A percentile compares a stretch with the other conserved stretches of the same genome.
Conservation (phyloP, 2,329 filamentous ascomycete species). For the Sarocladium oryzae region DNA sequence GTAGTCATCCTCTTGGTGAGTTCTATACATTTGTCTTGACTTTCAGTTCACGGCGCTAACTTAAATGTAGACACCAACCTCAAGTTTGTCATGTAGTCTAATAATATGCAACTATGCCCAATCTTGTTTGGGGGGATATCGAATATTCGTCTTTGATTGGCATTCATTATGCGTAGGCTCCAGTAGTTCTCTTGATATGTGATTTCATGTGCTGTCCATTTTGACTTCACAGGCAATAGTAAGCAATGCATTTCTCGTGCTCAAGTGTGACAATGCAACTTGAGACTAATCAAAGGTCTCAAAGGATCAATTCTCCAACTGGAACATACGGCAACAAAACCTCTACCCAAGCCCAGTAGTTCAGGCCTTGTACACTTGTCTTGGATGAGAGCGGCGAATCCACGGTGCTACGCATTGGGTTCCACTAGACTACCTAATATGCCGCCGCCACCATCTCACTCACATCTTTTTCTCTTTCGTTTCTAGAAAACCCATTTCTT, state of each 20-base stretch:
- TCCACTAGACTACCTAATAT: too few species aligned
- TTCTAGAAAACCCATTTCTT: neutral
- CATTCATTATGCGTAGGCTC: too few species aligned
- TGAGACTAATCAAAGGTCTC: too few species aligned
- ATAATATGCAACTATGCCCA: neutral
- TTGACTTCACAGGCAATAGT: too few species aligned
- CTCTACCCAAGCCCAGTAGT: too few species aligned
- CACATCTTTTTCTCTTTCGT: neutral
- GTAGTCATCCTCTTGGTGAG: constrained; percentile 91
- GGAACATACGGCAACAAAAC: too few species aligned
- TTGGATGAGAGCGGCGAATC: neutral
- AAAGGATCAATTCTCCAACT: too few species aligned
- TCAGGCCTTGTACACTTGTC: neutral
- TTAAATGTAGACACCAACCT: neutral
- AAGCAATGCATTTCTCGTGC: too few species aligned
- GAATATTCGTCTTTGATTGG: neutral
- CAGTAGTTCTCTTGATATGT: too few species aligned
- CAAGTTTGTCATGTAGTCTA: constrained; percentile 8
- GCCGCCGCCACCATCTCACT: neutral
- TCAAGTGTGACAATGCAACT: too few species aligned
- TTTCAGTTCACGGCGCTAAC: constrained; percentile 12
- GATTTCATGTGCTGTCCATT: too few species aligned
- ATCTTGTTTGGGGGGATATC: neutral
- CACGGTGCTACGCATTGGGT: too few species aligned
- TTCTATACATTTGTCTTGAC: constrained; percentile 15